phyloP scores from a whole-genome alignment of 495 filamentous ascomycete species.

The Penicillium diatomitis region DNA sequence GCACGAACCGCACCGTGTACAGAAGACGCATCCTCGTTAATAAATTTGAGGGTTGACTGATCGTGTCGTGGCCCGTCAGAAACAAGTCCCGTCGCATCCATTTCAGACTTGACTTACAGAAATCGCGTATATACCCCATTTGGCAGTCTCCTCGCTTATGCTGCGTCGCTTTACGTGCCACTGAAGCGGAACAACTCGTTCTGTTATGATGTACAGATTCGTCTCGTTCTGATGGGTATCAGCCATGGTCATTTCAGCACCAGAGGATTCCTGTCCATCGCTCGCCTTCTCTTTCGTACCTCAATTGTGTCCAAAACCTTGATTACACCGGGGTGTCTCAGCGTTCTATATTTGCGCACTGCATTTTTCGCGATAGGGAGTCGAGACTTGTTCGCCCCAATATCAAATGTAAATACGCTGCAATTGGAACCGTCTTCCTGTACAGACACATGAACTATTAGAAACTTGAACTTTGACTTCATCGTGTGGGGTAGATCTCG shows the following conservation, averaged over 20 bases:
- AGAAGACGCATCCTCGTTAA: slow-evolving; percentile 86
- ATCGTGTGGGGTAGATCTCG: background rate
- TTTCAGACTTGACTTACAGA: slow-evolving; percentile 45
- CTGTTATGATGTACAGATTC: slow-evolving; percentile 91
- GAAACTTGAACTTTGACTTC: background rate
- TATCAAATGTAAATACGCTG: slow-evolving; percentile 94
- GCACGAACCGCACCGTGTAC: slow-evolving; percentile 80
- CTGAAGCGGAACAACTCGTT: slow-evolving; percentile 71
- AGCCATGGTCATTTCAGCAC: background rate
- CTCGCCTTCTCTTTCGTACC: slow-evolving; percentile 37
- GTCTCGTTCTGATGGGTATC: slow-evolving; percentile 59
- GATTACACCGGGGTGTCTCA: slow-evolving; percentile 89
- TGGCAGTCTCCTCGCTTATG: slow-evolving; percentile 77
- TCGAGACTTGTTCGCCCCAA: slow-evolving; percentile 63
- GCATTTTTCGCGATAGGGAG: slow-evolving; percentile 87
- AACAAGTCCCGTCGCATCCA: too few species aligned
- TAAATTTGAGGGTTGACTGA: slow-evolving; percentile 85
- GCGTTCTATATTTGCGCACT: slow-evolving; percentile 78
- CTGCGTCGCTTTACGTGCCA: slow-evolving; percentile 83
- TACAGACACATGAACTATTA: background rate
- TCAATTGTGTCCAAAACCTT: slow-evolving; percentile 91
- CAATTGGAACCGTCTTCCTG: slow-evolving; percentile 89
- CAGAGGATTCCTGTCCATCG: background rate
- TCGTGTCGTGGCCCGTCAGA: background rate
- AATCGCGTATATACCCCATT: slow-evolving; percentile 86